A percentile compares a stretch with the other conserved stretches of the same genome.
Evolutionary conservation across 768 basidiomycete species (phyloP).

Genomic region (Mycena floridula): DNA sequence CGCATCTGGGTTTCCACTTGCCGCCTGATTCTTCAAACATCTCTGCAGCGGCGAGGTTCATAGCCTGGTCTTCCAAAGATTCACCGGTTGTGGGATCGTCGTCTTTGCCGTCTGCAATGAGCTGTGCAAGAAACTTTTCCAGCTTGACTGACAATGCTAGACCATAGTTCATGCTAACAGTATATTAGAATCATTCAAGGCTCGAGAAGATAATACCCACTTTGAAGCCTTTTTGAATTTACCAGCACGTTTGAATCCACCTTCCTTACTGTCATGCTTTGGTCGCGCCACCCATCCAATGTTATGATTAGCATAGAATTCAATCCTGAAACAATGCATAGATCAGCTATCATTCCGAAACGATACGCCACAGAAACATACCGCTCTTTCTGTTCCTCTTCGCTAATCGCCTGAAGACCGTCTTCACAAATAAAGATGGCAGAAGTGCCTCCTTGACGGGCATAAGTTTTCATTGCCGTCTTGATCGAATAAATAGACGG

Average conservation of each 20-base stretch:
- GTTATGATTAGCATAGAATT: slow-evolving; percentile 77
- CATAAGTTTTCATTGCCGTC: slow-evolving; percentile 83
- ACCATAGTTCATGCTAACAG: slow-evolving; percentile 73
- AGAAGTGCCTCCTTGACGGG: slow-evolving; percentile 77
- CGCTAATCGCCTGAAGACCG: slow-evolving; percentile 64
- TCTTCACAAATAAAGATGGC: slow-evolving; percentile 82
- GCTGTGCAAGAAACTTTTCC: slow-evolving; percentile 42
- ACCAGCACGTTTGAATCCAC: slow-evolving; percentile 88
- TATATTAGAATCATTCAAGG: neutral
- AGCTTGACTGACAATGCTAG: slow-evolving; percentile 58
- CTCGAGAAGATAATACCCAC: slow-evolving; percentile 18
- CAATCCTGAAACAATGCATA: slow-evolving; percentile 26
- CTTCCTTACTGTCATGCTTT: slow-evolving; percentile 58
- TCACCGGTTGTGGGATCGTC: slow-evolving; percentile 28
- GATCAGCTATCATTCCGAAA: no score
- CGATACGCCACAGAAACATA: no score
- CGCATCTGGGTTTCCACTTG: slow-evolving; percentile 62
- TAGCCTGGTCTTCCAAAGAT: slow-evolving; percentile 62
- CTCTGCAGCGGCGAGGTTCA: slow-evolving; percentile 71
- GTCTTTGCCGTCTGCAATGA: slow-evolving; percentile 12
- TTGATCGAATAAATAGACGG: slow-evolving; percentile 77
- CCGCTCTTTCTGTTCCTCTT: slow-evolving; percentile 59
- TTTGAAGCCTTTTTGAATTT: slow-evolving; percentile 83
- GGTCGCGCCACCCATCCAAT: slow-evolving; percentile 74
- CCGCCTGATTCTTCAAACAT: slow-evolving; percentile 51